A percentile compares a stretch with the other conserved stretches of the same genome.
These are phyloP conservation scores for Ceratocystis alfenasii DNA, from an alignment of 2,329 filamentous ascomycete genomes.

Conservation along the genomic window DNA sequence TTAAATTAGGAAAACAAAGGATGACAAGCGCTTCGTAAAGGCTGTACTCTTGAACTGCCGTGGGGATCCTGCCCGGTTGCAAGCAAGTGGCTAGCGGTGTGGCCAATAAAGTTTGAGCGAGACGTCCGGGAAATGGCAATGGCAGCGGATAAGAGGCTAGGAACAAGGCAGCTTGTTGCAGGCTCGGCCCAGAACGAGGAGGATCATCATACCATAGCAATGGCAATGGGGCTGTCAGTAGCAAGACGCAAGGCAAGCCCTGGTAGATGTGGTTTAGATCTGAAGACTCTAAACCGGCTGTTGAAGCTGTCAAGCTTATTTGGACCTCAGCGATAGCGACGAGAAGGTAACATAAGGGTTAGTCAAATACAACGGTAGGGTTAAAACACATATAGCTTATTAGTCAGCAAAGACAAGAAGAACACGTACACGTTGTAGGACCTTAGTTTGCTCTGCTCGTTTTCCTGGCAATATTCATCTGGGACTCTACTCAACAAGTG, in stretches of 20 bases:
- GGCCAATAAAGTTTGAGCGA: not conserved
- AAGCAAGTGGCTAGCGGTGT: too few species aligned
- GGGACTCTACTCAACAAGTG: not conserved
- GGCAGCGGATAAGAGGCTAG: not conserved
- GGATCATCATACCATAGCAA: too few species aligned
- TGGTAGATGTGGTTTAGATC: not conserved
- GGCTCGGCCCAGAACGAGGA: too few species aligned
- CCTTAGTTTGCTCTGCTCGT: too few species aligned
- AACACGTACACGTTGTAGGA: too few species aligned
- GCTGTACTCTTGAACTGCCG: too few species aligned
- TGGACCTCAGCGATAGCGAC: not conserved
- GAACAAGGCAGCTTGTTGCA: too few species aligned
- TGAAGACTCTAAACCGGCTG: not conserved
- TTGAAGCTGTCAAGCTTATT: constrained; percentile 10
- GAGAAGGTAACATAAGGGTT: not conserved
- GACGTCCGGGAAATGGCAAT: not conserved
- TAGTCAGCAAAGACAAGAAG: not conserved
- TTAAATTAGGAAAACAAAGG: not conserved
- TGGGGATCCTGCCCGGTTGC: too few species aligned
- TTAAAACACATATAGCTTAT: not conserved
- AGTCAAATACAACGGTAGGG: not conserved
- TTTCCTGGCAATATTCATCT: too few species aligned
- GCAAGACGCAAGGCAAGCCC: not conserved
- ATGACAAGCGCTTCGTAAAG: too few species aligned
- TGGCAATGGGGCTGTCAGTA: not conserved